Percentiles rank a stretch among this genome's conserved stretches.
Evolutionary conservation across 2,329 filamentous ascomycete genomes (phyloP).

Genomic region (Phialophora tarda): DNA sequence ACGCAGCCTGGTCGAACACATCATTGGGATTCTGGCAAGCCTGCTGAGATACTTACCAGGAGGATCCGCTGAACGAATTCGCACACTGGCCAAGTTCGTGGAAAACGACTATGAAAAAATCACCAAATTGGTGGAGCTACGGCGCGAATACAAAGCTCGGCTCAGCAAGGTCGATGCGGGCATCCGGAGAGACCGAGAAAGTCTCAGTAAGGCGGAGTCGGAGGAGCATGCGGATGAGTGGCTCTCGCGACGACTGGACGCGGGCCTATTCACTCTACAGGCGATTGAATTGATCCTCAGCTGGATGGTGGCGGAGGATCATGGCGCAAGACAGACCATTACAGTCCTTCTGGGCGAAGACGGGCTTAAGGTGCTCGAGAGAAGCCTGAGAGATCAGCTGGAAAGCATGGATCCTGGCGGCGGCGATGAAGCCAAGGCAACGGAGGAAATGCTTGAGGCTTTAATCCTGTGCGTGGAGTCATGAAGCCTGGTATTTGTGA

Average conservation of each 20-base stretch:
- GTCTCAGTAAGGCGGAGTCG: conserved; percentile 62
- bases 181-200: conserved; percentile 67
- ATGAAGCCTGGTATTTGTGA: conserved; percentile 25
- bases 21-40: conserved; percentile 82
- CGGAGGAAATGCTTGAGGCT: conserved; percentile 70
- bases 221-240: conserved; percentile 71
- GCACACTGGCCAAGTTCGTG: conserved; percentile 89
- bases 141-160: conserved; percentile 70
- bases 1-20: conserved; percentile 71
- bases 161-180: conserved; percentile 67
- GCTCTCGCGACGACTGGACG: conserved; percentile 77
- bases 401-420: conserved; percentile 62
- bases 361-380: conserved; percentile 65
- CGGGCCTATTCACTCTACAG: conserved; percentile 82
- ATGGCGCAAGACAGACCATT: conserved; percentile 71
- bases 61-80: conserved; percentile 77
- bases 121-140: conserved; percentile 70
- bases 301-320: conserved; percentile 91
- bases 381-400: conserved; percentile 72
- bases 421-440: conserved; percentile 58
- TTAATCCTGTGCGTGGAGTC: conserved; percentile 56
- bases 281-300: conserved; percentile 82
- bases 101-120: conserved; percentile 93
- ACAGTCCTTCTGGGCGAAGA: conserved; percentile 67
- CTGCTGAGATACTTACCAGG: conserved; percentile 80